Percentiles rank a stretch among this genome's conserved stretches.
phyloP scores from a whole-genome alignment of 768 basidiomycete genomes.

The Collybiopsis confluens region DNA sequence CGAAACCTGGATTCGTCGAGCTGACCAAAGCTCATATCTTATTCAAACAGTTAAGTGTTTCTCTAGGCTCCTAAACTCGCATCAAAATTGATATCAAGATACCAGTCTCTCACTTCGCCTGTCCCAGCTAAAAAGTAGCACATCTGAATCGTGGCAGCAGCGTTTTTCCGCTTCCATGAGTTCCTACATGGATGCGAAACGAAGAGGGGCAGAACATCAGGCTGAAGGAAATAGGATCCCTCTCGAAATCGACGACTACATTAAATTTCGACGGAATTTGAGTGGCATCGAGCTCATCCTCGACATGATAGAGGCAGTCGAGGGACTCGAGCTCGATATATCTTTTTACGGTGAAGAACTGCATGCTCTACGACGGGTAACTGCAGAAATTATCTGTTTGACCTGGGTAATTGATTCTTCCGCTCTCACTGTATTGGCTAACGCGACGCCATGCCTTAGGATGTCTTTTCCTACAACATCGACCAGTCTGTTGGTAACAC shows the following conservation, averaged over 20 bases:
- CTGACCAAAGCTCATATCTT: neutral
- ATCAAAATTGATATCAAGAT: neutral
- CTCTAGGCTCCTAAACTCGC: constrained; percentile 2
- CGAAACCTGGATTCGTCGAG: neutral
- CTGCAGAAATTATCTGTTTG: constrained; percentile 48
- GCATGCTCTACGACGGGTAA: constrained; percentile 30
- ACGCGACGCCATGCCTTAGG: constrained; percentile 33
- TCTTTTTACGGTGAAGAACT: constrained; percentile 21
- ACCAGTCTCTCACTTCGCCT: neutral
- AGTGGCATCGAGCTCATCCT: constrained; percentile 48
- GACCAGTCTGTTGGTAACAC: constrained; percentile 31
- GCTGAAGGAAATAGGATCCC: constrained; percentile 27
- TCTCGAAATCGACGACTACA: constrained; percentile 46
- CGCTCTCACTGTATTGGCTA: constrained; percentile 4
- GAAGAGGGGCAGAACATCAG: constrained; percentile 21
- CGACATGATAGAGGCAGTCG: constrained; percentile 48
- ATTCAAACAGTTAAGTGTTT: neutral
- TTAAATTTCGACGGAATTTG: constrained; percentile 41
- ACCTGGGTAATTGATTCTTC: constrained; percentile 38
- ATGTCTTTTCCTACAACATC: constrained; percentile 52
- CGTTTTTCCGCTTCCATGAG: constrained; percentile 16
- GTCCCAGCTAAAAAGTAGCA: neutral
- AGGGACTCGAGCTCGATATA: constrained; percentile 37
- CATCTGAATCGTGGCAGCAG: neutral
- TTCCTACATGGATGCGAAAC: constrained; percentile 32